These are phyloP conservation scores for Hebeloma cylindrosporum DNA, from an alignment of 768 basidiomycete genomes.

Conservation along the genomic window DNA sequence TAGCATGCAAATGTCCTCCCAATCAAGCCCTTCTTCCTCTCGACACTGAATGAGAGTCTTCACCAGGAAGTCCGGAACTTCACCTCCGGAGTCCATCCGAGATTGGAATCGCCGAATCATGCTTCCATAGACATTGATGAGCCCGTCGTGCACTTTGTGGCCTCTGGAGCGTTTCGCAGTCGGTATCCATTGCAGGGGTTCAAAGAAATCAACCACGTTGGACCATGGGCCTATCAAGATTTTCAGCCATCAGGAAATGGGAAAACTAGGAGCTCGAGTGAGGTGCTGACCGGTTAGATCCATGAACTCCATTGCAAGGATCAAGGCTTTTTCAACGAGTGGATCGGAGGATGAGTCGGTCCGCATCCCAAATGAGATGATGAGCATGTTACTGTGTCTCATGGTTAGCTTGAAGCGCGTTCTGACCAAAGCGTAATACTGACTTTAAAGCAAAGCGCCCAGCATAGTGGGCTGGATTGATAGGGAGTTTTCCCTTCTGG, in stretches of 20 bases:
- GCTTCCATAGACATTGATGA: slow-evolving; percentile 37
- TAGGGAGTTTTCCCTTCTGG: slow-evolving; percentile 30
- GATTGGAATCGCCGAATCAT: slow-evolving; percentile 37
- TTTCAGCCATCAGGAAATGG: slow-evolving; percentile 15
- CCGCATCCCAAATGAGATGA: slow-evolving; percentile 40
- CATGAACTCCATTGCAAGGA: slow-evolving; percentile 46
- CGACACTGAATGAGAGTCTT: slow-evolving; percentile 36
- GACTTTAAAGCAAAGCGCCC: slow-evolving; percentile 30
- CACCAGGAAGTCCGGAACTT: slow-evolving; percentile 42
- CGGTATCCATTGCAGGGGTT: slow-evolving; percentile 41
- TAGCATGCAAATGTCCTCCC: slow-evolving; percentile 40
- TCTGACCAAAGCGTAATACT: background rate
- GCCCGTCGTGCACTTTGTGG: slow-evolving; percentile 35
- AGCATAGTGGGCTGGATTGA: slow-evolving; percentile 40
- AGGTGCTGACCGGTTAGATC: slow-evolving; percentile 22
- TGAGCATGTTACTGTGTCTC: slow-evolving; percentile 46
- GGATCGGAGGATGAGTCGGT: slow-evolving; percentile 37
- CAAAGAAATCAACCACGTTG: slow-evolving; percentile 45
- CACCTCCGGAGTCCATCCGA: slow-evolving; percentile 34
- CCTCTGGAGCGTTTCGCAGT: slow-evolving; percentile 36
- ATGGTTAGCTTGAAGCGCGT: too few relatives aligned
- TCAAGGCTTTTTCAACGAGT: slow-evolving; percentile 34
- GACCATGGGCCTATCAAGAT: slow-evolving; percentile 41
- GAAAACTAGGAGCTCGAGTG: background rate
- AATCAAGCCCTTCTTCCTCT: slow-evolving; percentile 37